phyloP scores from a whole-genome alignment of 2,329 filamentous ascomycete genomes.

The Ceratocystis diversiconidia region DNA sequence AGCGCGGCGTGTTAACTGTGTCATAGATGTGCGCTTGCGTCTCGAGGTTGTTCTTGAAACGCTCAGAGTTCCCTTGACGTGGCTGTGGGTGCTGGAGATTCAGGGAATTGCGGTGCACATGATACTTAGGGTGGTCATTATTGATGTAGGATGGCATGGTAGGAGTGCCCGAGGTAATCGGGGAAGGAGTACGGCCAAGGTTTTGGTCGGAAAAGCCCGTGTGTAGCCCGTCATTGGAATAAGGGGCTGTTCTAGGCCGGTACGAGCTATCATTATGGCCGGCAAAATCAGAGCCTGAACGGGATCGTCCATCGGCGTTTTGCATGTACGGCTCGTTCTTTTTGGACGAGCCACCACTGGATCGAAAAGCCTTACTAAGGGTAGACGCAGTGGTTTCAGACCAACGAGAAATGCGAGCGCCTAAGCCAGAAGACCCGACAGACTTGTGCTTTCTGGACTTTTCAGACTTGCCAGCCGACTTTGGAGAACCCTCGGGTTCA shows the following conservation, averaged over 20 bases:
- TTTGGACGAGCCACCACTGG: constrained; percentile 40
- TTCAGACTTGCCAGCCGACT: constrained; percentile 36
- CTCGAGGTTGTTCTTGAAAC: constrained; percentile 61
- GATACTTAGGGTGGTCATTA: constrained; percentile 61
- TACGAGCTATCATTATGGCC: constrained; percentile 45
- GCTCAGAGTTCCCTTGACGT: constrained; percentile 55
- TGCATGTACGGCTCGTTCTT: constrained; percentile 37
- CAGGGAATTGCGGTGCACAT: constrained; percentile 65
- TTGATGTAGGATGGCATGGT: constrained; percentile 42
- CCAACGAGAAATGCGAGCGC: constrained; percentile 93
- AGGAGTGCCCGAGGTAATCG: constrained; percentile 26
- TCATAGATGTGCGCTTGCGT: constrained; percentile 56
- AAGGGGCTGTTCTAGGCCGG: constrained; percentile 38
- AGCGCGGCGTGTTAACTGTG: constrained; percentile 43
- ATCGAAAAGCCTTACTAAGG: constrained; percentile 61
- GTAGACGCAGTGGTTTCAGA: constrained; percentile 91
- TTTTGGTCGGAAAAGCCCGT: constrained; percentile 42
- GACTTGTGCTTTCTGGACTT: constrained; percentile 83
- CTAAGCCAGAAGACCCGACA: constrained; percentile 59
- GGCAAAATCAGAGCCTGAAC: constrained; percentile 61
- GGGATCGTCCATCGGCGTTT: constrained; percentile 38
- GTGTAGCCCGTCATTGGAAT: constrained; percentile 47
- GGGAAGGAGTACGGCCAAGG: constrained; percentile 23
- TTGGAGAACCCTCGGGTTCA: constrained; percentile 68
- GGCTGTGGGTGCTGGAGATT: constrained; percentile 72